Evolutionary conservation across 2,329 filamentous ascomycete species (phyloP), one percentile per base, ranked within the genome.

Genomic region (Ambrosiella xylebori): DNA sequence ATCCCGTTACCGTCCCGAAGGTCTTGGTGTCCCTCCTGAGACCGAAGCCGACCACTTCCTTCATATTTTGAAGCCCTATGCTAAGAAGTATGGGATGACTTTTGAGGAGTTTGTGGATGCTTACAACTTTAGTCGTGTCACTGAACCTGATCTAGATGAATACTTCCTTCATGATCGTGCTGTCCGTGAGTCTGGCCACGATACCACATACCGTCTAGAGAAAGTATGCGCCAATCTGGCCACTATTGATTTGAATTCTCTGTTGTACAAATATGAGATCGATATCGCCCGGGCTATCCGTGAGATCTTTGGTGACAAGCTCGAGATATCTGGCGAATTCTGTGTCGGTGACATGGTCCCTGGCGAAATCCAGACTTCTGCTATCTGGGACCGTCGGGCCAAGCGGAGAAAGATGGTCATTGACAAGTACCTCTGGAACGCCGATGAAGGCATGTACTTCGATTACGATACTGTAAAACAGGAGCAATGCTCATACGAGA

Each of bases 81-180:
- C 85, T 5, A 73, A 89, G 70, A 96, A 95, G 74, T 74, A 95
- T 71, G 79, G 80, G 56, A 84, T 97, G 81, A 76, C 74, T 0
- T 91, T 95, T 65, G 72, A 86, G 17, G 80, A 95, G 57, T 96
- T 97, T 68, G 88, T 96, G 19, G 71, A 81, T 38, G 88, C 86
- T 0, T 98, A 98, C 76, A 97, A 97, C 69, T 70, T 82, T 61
- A 81, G 84, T 17, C 69, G 80, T 56, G 78, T 98, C 35, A 70
- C 76, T 52, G 91, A 97, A 71, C 89, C 90, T 0, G 88, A 95
- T 62, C 76, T 98, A 12, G 93, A 98, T 66, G 82, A 90, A 52
- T 98, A 97, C 71, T 97, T 97, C 72, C 73, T 95, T 67, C 93
- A 98, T 68, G 93, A 98, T 68, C 86, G 93, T 61, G 90, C 91